Conservation (phyloP, 139 green algal genomes). For the Asterochloris erici region DNA sequence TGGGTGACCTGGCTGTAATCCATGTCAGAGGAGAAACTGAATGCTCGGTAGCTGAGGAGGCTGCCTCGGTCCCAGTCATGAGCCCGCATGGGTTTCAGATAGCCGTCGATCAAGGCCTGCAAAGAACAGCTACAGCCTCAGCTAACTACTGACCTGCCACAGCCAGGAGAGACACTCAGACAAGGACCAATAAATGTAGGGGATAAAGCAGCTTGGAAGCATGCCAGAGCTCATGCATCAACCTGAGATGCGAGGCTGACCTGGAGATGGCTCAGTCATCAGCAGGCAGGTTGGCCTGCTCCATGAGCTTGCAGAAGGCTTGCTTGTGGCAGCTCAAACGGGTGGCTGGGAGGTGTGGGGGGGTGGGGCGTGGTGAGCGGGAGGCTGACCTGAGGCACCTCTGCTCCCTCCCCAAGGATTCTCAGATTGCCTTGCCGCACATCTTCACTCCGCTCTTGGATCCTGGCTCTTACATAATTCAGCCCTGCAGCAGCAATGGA, state of each 20-base stretch:
- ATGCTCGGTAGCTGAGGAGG: slow-evolving; percentile 41
- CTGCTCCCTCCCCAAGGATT: slow-evolving; percentile 27
- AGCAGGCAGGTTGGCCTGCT: not conserved
- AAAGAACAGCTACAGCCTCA: not conserved
- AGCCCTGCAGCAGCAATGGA: slow-evolving; percentile 29
- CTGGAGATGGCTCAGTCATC: not conserved
- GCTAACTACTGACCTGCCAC: not conserved
- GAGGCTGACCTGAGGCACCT: slow-evolving; percentile 1
- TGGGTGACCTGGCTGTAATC: slow-evolving; percentile 22
- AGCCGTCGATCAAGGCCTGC: slow-evolving; percentile 54
- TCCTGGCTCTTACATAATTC: slow-evolving; percentile 48
- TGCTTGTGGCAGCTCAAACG: not conserved
- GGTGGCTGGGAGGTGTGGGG: too few relatives aligned
- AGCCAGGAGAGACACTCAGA: not conserved
- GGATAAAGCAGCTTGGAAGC: not conserved
- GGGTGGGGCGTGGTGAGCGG: too few relatives aligned
- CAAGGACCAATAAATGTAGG: not conserved
- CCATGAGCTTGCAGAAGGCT: not conserved
- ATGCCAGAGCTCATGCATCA: not conserved
- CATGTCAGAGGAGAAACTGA: slow-evolving; percentile 26
- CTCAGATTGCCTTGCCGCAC: slow-evolving; percentile 39
- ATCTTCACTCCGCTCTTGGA: slow-evolving; percentile 32
- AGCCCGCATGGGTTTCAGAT: slow-evolving; percentile 48
- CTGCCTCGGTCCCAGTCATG: slow-evolving; percentile 58
- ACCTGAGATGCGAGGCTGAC: not conserved